These are phyloP conservation scores for Astathelohania contejeani DNA, from an alignment of 371 early-diverging fungal species.

Conservation along the genomic window DNA sequence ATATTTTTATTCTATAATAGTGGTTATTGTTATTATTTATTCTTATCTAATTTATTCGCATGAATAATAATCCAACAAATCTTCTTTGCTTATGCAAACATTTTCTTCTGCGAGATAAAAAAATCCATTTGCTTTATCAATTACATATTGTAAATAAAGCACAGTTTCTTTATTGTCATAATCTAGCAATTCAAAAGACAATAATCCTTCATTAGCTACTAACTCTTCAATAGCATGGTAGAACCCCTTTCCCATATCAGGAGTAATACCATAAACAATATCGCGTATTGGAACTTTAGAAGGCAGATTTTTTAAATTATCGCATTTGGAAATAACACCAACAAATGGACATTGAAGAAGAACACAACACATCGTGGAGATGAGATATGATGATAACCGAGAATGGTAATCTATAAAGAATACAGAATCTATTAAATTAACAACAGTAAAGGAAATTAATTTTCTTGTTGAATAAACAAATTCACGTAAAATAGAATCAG, in stretches of 20 bases:
- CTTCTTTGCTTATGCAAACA: no score
- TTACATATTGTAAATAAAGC: slow-evolving; percentile 12
- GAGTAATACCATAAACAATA: slow-evolving; percentile 2
- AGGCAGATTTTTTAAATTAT: slow-evolving; percentile 12
- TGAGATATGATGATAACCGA: slow-evolving; percentile 27
- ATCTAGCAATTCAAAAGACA: slow-evolving; percentile 25
- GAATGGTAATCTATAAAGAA: slow-evolving; percentile 14
- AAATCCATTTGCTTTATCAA: slow-evolving; percentile 32
- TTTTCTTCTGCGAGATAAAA: slow-evolving; percentile 20
- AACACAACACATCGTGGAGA: slow-evolving; percentile 12
- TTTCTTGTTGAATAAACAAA: slow-evolving; percentile 13
- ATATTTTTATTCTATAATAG: no score
- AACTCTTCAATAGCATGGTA: background rate
- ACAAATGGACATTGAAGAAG: slow-evolving; percentile 24
- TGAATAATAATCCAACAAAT: no score
- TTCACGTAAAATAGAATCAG: slow-evolving; percentile 1
- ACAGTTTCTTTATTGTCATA: slow-evolving; percentile 22
- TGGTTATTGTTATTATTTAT: no score
- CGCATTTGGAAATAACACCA: slow-evolving; percentile 31
- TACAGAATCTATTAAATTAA: slow-evolving; percentile 26
- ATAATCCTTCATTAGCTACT: slow-evolving; percentile 14
- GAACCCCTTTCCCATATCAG: slow-evolving; percentile 4
- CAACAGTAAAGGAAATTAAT: slow-evolving; percentile 9
- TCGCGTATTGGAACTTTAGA: slow-evolving; percentile 3
- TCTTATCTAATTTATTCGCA: no score